Percentiles rank a stretch among this genome's conserved stretches.
Conservation (phyloP, 2,329 filamentous ascomycete genomes). For the Cladobotryum mycophilum region DNA sequence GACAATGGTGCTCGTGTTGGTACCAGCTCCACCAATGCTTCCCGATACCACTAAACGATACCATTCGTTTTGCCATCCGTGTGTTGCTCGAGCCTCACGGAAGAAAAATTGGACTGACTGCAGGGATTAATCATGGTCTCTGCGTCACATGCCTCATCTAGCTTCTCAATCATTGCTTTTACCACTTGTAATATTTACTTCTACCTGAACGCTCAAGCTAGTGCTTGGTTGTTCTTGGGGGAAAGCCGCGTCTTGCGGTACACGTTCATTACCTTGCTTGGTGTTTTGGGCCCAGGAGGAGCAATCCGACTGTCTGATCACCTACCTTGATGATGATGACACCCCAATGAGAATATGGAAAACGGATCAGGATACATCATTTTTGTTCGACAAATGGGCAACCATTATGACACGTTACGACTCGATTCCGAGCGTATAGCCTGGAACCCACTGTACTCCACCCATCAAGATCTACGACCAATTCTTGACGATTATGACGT, state of each 20-base stretch:
- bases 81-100: background rate
- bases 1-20: constrained; percentile 36
- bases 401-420: constrained; percentile 33
- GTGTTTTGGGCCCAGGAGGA: constrained; percentile 8
- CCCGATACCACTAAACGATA: constrained; percentile 30
- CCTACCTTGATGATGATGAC: constrained; percentile 32
- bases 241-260: constrained; percentile 1
- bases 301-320: constrained; percentile 11
- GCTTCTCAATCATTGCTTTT: constrained; percentile 25
- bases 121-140: constrained; percentile 2
- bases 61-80: constrained; percentile 4
- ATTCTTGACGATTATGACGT: constrained; percentile 41
- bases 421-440: constrained; percentile 21
- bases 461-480: constrained; percentile 29
- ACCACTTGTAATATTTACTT: constrained; percentile 33
- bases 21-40: constrained; percentile 27
- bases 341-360: constrained; percentile 33
- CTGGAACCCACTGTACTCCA: constrained; percentile 26
- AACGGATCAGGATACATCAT: constrained; percentile 36
- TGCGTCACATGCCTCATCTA: constrained; percentile 11
- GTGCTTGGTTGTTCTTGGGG: constrained; percentile 11
- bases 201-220: constrained; percentile 13
- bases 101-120: constrained; percentile 6
- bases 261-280: constrained; percentile 9
- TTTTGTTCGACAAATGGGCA: constrained; percentile 35